A percentile compares a stretch with the other conserved stretches of the same genome.
These are phyloP conservation scores for Didymellaceae sp. DNA, from an alignment of 2,329 filamentous ascomycete genomes.

Conservation along the genomic window DNA sequence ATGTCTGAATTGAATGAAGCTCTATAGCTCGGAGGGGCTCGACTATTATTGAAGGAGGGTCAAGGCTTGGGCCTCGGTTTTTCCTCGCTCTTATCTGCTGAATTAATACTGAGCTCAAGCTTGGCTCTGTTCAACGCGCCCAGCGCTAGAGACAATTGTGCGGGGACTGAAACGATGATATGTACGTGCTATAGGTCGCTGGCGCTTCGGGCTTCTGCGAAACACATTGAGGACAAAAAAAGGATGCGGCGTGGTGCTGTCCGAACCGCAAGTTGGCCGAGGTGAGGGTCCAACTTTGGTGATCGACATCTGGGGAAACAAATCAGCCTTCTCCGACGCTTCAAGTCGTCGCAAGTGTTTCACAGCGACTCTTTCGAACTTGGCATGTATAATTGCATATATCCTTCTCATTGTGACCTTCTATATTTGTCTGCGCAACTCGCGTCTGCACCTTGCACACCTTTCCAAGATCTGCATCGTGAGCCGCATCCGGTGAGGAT, in stretches of 20 bases:
- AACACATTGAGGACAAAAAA: conserved; percentile 19
- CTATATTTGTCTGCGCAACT: not conserved
- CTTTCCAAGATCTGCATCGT: not conserved
- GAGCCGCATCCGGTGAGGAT: conserved; percentile 18
- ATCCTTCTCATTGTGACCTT: not conserved
- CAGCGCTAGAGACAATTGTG: not conserved
- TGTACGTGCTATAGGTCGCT: conserved; percentile 4
- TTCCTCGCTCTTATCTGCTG: conserved; percentile 13
- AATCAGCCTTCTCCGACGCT: conserved; percentile 9
- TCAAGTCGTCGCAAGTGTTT: conserved; percentile 14
- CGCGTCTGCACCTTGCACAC: not conserved
- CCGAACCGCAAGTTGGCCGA: conserved; percentile 28
- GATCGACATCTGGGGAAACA: conserved; percentile 30
- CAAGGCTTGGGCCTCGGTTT: not conserved
- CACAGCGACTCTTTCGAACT: conserved; percentile 15
- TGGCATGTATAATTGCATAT: not conserved
- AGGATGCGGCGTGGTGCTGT: conserved; percentile 20
- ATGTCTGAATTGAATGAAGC: not conserved
- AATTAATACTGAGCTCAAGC: not conserved
- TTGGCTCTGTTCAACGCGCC: conserved; percentile 2
- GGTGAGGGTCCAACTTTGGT: conserved; percentile 22
- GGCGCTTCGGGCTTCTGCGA: conserved; percentile 3
- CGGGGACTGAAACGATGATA: not conserved
- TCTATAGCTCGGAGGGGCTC: not conserved
- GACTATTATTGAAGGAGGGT: not conserved